These are phyloP conservation scores for Russula compacta DNA, from an alignment of 768 basidiomycete genomes.

Conservation along the genomic window DNA sequence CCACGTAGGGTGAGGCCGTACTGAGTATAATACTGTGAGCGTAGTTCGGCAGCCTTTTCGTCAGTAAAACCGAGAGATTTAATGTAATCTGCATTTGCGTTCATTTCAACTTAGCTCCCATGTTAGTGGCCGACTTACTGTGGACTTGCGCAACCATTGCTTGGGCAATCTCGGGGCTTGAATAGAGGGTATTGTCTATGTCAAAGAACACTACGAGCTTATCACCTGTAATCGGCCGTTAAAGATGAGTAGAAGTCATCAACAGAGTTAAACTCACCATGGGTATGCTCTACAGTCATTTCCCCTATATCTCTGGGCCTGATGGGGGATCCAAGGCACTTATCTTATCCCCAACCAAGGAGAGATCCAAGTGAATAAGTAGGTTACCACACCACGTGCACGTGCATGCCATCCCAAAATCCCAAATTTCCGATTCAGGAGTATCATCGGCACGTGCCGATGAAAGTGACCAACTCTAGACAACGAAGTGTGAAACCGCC, in stretches of 20 bases:
- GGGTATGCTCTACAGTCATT: slow-evolving; percentile 12
- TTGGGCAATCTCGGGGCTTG: slow-evolving; percentile 62
- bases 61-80: slow-evolving; percentile 56
- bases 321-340: too few species aligned
- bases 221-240: slow-evolving; percentile 34
- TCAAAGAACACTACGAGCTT: slow-evolving; percentile 69
- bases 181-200: slow-evolving; percentile 85
- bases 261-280: not conserved
- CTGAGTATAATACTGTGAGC: slow-evolving; percentile 63
- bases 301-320: too few species aligned
- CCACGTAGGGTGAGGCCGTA: slow-evolving; percentile 82
- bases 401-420: not conserved
- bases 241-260: not conserved
- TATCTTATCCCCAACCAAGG: too few species aligned
- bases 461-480: slow-evolving; percentile 10
- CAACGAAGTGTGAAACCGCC: slow-evolving; percentile 16
- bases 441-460: slow-evolving; percentile 12
- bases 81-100: slow-evolving; percentile 52
- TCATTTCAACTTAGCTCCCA: not conserved
- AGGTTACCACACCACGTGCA: not conserved
- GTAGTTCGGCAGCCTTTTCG: slow-evolving; percentile 59
- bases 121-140: slow-evolving; percentile 32
- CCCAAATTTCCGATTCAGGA: not conserved
- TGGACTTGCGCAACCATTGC: slow-evolving; percentile 77
- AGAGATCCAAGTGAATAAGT: too few species aligned